Evolutionary conservation across 2,329 filamentous ascomycete genomes (phyloP).

Genomic region (Stagonosporopsis chrysanthemi): DNA sequence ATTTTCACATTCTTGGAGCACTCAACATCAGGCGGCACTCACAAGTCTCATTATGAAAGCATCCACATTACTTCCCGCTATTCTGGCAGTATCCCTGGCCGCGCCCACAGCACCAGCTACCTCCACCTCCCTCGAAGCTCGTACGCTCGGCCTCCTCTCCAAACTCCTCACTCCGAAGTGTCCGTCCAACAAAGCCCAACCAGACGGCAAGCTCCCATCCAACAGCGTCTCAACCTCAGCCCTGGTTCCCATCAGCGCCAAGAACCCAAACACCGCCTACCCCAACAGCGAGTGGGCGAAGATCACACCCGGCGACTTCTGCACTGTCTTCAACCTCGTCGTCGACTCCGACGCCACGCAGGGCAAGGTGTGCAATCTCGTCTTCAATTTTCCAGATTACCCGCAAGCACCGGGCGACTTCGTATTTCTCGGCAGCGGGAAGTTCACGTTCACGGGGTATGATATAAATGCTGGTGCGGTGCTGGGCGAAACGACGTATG

Average conservation of each 20-base stretch:
- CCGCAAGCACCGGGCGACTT: conserved; percentile 26
- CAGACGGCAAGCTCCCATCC: conserved; percentile 33
- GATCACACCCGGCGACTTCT: conserved; percentile 38
- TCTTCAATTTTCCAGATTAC: conserved; percentile 37
- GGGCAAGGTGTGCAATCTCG: conserved; percentile 41
- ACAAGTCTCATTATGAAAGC: conserved; percentile 29
- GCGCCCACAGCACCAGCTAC: conserved; percentile 38
- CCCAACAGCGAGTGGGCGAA: conserved; percentile 24
- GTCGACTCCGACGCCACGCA: conserved; percentile 28
- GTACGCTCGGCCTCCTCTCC: conserved; percentile 25
- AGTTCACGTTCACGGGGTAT: conserved; percentile 38
- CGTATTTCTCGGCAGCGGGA: conserved; percentile 25
- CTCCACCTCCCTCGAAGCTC: conserved; percentile 27
- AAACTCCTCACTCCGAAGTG: conserved; percentile 15
- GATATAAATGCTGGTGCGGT: conserved; percentile 31
- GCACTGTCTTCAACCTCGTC: conserved; percentile 43
- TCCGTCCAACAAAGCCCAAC: conserved; percentile 30
- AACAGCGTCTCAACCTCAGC: conserved; percentile 27
- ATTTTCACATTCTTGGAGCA: not conserved
- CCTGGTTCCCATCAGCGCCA: conserved; percentile 33
- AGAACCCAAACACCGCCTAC: conserved; percentile 31
- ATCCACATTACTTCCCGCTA: conserved; percentile 42
- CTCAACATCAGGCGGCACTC: not conserved
- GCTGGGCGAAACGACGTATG: conserved; percentile 30
- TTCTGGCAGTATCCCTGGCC: conserved; percentile 49